A percentile compares a stretch with the other conserved stretches of the same genome.
Conservation (phyloP, 2,329 filamentous ascomycete genomes). For the Pseudopithomyces chartarum region DNA sequence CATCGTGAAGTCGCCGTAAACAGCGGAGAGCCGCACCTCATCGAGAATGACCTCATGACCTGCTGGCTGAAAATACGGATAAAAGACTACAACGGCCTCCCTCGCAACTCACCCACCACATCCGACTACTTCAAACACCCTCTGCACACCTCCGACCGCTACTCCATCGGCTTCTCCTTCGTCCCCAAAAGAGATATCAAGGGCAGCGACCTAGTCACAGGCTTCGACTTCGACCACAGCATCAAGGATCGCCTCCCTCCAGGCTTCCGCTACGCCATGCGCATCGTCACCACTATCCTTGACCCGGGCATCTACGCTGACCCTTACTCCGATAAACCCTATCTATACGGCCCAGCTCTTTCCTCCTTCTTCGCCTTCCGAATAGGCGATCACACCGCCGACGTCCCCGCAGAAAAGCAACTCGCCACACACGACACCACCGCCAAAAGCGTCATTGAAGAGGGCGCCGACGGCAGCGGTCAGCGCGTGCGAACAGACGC, state of each 20-base stretch:
- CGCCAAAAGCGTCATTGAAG: conserved; percentile 43
- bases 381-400: conserved; percentile 31
- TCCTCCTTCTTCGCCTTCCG: conserved; percentile 40
- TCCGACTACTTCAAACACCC: conserved; percentile 39
- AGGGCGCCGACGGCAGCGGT: conserved; percentile 48
- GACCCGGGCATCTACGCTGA: conserved; percentile 45
- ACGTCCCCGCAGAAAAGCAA: conserved; percentile 28
- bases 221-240: conserved; percentile 44
- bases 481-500: conserved; percentile 30
- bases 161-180: conserved; percentile 45
- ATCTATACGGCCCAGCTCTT: conserved; percentile 44
- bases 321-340: conserved; percentile 44
- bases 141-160: conserved; percentile 39
- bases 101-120: conserved; percentile 30
- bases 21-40: conserved; percentile 22
- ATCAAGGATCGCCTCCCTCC: conserved; percentile 45
- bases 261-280: conserved; percentile 43
- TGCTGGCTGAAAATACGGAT: conserved; percentile 42
- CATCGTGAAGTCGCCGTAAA: conserved; percentile 43
- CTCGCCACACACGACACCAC: conserved; percentile 25
- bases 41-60: conserved; percentile 36
- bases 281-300: conserved; percentile 41
- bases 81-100: conserved; percentile 44
- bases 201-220: conserved; percentile 38
- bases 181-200: conserved; percentile 38